Conservation (phyloP, 495 filamentous ascomycete genomes). For the Talaromyces stipitatus region DNA sequence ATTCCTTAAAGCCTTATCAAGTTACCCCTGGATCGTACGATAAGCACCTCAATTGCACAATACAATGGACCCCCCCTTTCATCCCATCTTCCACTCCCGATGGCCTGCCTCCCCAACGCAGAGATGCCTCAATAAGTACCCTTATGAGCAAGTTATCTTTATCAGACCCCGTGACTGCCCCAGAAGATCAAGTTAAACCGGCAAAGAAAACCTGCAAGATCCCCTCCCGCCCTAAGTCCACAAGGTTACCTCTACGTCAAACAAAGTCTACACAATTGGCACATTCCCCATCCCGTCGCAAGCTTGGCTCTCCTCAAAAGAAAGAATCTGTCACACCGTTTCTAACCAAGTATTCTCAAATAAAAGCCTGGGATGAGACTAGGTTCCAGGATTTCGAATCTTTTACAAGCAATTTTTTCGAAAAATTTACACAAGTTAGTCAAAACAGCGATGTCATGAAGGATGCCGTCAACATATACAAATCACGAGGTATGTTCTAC, state of each 20-base stretch:
- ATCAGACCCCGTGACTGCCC: constrained; percentile 11
- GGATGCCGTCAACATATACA: constrained; percentile 61
- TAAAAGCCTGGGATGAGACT: constrained; percentile 58
- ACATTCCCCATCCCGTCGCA: constrained; percentile 18
- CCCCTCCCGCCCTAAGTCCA: constrained; percentile 27
- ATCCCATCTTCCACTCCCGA: constrained; percentile 1
- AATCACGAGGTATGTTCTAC: constrained; percentile 57
- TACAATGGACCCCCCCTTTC: constrained; percentile 7
- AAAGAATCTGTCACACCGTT: constrained; percentile 37
- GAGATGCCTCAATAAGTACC: not conserved
- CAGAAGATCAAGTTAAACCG: constrained; percentile 1
- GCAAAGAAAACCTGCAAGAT: constrained; percentile 12
- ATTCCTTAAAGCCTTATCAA: constrained; percentile 16
- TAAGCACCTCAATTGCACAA: constrained; percentile 9
- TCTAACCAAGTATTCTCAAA: constrained; percentile 66
- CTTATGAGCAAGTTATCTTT: constrained; percentile 8
- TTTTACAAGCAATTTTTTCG: constrained; percentile 50
- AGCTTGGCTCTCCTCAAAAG: constrained; percentile 25
- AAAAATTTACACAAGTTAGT: constrained; percentile 52
- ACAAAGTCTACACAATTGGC: constrained; percentile 13
- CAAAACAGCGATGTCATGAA: constrained; percentile 56
- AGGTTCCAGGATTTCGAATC: constrained; percentile 59
- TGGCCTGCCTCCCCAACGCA: not conserved
- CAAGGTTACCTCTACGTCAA: constrained; percentile 14
- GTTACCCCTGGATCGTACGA: constrained; percentile 18